phyloP scores from a whole-genome alignment of 495 filamentous ascomycete species.

The Aspergillus baeticus region DNA sequence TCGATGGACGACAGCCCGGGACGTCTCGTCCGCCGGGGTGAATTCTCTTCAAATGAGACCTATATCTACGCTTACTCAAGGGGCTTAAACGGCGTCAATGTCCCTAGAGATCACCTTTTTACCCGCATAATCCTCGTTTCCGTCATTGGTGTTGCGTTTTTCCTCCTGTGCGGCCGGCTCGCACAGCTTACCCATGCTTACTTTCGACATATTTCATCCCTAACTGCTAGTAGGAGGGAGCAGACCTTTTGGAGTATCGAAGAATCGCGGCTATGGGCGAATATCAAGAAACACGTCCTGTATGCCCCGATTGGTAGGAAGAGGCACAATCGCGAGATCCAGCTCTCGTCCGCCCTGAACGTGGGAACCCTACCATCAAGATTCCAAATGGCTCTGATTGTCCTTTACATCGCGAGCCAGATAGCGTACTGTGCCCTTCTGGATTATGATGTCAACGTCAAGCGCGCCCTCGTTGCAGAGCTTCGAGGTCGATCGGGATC shows the following conservation, averaged over 20 bases:
- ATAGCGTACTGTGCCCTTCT: slow-evolving; percentile 75
- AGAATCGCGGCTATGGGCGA: slow-evolving; percentile 63
- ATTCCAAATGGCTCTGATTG: slow-evolving; percentile 75
- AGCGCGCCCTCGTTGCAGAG: slow-evolving; percentile 55
- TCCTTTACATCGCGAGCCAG: slow-evolving; percentile 72
- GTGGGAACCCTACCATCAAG: slow-evolving; percentile 87
- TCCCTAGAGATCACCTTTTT: slow-evolving; percentile 43
- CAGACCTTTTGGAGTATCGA: slow-evolving; percentile 65
- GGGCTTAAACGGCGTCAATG: slow-evolving; percentile 42
- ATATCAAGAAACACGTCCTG: slow-evolving; percentile 75
- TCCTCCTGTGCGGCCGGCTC: slow-evolving; percentile 55
- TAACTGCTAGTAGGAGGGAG: slow-evolving; percentile 47
- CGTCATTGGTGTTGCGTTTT: slow-evolving; percentile 47
- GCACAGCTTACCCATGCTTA: slow-evolving; percentile 63
- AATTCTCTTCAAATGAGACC: slow-evolving; percentile 36
- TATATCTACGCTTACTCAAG: slow-evolving; percentile 47
- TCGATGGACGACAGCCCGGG: slow-evolving; percentile 37
- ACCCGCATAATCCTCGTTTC: slow-evolving; percentile 45
- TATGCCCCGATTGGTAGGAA: slow-evolving; percentile 81
- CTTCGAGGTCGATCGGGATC: slow-evolving; percentile 83
- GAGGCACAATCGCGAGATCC: slow-evolving; percentile 85
- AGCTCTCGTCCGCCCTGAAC: slow-evolving; percentile 80
- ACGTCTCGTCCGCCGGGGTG: slow-evolving; percentile 29
- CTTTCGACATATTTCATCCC: slow-evolving; percentile 68
- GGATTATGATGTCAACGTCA: slow-evolving; percentile 57